Percentiles rank a stretch among this genome's conserved stretches.
These are phyloP conservation scores for Madurella mycetomatis DNA, from an alignment of 2,329 filamentous ascomycete genomes.

Conservation along the genomic window DNA sequence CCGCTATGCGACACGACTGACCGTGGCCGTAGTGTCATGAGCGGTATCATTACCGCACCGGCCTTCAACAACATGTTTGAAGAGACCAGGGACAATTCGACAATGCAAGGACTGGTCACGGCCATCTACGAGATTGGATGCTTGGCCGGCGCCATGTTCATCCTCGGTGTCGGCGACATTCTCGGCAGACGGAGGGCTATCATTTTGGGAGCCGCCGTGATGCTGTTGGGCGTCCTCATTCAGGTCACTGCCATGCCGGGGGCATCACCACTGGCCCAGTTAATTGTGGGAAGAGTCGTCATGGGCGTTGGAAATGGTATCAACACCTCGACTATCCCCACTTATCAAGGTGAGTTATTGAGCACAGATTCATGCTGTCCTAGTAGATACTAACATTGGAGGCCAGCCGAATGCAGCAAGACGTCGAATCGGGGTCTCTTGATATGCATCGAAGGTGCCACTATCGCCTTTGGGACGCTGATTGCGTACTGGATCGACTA, in stretches of 20 bases:
- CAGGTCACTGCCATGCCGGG: conserved; percentile 41
- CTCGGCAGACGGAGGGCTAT: conserved; percentile 51
- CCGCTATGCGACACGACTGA: not conserved
- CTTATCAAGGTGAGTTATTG: conserved; percentile 39
- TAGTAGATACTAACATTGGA: not conserved
- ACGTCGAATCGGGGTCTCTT: conserved; percentile 40
- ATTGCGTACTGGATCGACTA: conserved; percentile 48
- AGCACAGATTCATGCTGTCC: not conserved
- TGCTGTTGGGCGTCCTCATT: conserved; percentile 57
- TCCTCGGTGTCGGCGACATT: conserved; percentile 50
- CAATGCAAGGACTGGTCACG: conserved; percentile 44
- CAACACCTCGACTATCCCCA: conserved; percentile 44
- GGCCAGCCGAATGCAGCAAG: conserved; percentile 39
- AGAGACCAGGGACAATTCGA: conserved; percentile 39
- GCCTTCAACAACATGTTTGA: conserved; percentile 47
- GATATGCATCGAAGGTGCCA: conserved; percentile 42
- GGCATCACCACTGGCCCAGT: conserved; percentile 37
- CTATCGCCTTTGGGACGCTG: conserved; percentile 41
- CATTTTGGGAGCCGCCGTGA: conserved; percentile 51
- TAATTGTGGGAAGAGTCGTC: conserved; percentile 46
- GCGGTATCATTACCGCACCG: conserved; percentile 48
- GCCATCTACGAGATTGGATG: conserved; percentile 46
- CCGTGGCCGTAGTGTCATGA: conserved; percentile 40
- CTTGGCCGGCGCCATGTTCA: conserved; percentile 44
- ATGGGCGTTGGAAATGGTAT: conserved; percentile 52